A percentile compares a stretch with the other conserved stretches of the same genome.
phyloP scores from a whole-genome alignment of 1,284 basidiomycete species.

The Ustilago sp. region DNA sequence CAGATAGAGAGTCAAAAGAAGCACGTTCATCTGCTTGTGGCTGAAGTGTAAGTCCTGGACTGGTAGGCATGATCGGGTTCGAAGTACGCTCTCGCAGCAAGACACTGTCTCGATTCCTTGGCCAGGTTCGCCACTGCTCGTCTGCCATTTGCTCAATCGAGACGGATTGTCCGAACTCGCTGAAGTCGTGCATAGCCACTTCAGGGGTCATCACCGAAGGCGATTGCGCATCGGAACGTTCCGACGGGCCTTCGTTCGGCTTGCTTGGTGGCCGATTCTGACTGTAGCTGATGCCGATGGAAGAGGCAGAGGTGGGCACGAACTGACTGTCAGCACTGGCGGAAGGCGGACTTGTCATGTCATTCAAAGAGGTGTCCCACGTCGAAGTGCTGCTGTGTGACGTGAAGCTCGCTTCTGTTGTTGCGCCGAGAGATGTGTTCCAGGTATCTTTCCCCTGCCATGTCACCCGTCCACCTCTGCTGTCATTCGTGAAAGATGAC shows the following conservation, averaged over 20 bases:
- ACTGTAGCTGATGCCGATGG: conserved; percentile 16
- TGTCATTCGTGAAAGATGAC: neutral
- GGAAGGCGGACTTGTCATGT: conserved; percentile 8
- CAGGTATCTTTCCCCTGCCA: conserved; percentile 13
- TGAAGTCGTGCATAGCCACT: conserved; percentile 33
- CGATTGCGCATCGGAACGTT: neutral
- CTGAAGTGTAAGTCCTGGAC: neutral
- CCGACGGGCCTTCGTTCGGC: neutral
- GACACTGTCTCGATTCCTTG: conserved; percentile 12
- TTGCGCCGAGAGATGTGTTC: conserved; percentile 20
- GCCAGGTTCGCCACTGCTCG: conserved; percentile 42
- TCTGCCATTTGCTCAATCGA: conserved; percentile 47
- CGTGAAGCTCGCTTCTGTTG: conserved; percentile 20
- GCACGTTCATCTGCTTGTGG: conserved; percentile 3
- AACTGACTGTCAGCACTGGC: neutral
- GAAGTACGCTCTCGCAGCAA: neutral
- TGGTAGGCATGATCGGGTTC: neutral
- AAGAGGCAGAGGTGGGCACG: conserved; percentile 18
- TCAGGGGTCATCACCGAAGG: conserved; percentile 9
- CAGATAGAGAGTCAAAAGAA: conserved; percentile 19
- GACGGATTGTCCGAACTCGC: conserved; percentile 45
- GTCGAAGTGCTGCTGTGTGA: conserved; percentile 18
- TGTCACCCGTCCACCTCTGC: neutral
- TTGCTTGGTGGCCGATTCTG: neutral
- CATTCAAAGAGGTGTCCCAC: conserved; percentile 30